These are phyloP conservation scores for Amaranthus tricolor DNA, from an alignment of 179 eudicot species.

Conservation along the genomic window DNA sequence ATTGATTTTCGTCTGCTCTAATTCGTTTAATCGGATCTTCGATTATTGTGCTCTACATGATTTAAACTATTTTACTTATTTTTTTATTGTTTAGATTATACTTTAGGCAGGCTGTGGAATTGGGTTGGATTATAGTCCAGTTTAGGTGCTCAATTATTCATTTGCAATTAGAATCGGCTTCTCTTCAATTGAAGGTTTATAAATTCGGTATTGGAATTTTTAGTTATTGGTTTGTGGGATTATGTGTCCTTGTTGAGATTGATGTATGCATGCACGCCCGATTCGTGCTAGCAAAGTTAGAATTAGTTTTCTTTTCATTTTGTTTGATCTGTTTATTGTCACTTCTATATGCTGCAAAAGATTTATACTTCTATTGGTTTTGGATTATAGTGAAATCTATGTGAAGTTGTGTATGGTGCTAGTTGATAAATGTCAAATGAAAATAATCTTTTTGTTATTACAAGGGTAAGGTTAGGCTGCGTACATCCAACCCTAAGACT, in stretches of 20 bases:
- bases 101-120: neutral
- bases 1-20: neutral
- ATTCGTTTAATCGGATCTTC: neutral
- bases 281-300: no score
- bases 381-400: neutral
- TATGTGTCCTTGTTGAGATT: neutral
- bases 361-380: no score
- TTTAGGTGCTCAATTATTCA: neutral
- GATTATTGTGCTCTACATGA: neutral
- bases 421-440: neutral
- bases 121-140: neutral
- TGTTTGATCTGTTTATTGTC: no score
- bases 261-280: no score
- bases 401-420: conserved; percentile 1
- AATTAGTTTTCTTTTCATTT: no score
- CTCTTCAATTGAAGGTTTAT: neutral
- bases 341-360: no score
- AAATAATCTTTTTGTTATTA: neutral
- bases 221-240: neutral
- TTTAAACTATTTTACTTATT: neutral
- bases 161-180: neutral
- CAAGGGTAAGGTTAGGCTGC: no score
- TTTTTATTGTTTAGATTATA: no score
- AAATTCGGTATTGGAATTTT: neutral
- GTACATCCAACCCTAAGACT: no score